Base-by-base conservation (phyloP, 805 yeast species). In the Candida caryicola region DNA sequence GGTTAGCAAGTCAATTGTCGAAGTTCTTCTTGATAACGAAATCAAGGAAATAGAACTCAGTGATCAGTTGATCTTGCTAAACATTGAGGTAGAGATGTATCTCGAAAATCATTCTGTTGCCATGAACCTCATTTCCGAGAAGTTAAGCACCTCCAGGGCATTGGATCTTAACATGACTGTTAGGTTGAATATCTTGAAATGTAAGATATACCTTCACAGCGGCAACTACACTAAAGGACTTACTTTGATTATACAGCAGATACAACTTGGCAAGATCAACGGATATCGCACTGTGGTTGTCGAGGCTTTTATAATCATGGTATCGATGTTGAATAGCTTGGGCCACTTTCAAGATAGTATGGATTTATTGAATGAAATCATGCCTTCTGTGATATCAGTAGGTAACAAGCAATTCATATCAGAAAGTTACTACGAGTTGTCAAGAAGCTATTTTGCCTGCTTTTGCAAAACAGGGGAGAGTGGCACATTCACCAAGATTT, bases 151-250 rank as follows among this genome's bases (percentile, higher is more conserved):
- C 7, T 32, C 23, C 30, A 13, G 23, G 5, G 17, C 36, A 33
- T 5, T 53, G 23, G 73, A 75, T 45, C 60, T 66, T 23, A 64
- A 60, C 34, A 71, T 76, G 66, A 62, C 64, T 26, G 57, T 78
- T 16, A 66, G 66, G 49, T 68, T 74, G 39, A 75, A 69, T 33
- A 47, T 79, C 8, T 49, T 79, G 35, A 73, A 75, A 47, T 69
- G 77, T 30, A 50, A 60, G 10, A 63, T 77, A 1, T 57, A 78
- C 41, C 47, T 71, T 17, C 47, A 58, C 4, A 54, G 73, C 12
- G 71, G 75, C 0, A 57, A 68, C 4, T 74, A 79, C 10, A 55
- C 72, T 7, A 65, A 82, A 40, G 77, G 76, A 0, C 45, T 82
- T 6, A 71, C 82, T 0, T 51, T 72, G 14, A 49, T 80, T 0